phyloP scores from a whole-genome alignment of 208 protist genomes.

The Trypanosoma rangeli region DNA sequence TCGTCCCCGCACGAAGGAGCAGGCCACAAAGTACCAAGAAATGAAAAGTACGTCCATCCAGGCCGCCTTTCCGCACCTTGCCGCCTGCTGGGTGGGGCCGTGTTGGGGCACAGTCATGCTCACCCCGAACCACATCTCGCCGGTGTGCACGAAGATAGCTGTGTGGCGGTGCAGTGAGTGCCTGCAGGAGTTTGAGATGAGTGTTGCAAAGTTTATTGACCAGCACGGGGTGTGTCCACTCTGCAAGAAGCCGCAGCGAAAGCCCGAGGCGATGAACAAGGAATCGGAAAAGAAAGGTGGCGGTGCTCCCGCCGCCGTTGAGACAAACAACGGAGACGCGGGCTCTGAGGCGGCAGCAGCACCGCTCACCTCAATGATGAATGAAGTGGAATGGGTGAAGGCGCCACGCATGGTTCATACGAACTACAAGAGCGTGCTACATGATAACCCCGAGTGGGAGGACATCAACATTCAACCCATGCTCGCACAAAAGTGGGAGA shows the following conservation, averaged over 20 bases:
- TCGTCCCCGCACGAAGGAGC: conserved; percentile 42
- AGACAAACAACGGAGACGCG: conserved; percentile 25
- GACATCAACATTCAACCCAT: conserved; percentile 84
- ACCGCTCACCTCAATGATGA: background rate
- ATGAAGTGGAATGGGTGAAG: conserved; percentile 44
- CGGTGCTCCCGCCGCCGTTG: conserved; percentile 2
- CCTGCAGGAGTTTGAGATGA: conserved; percentile 81
- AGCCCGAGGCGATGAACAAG: conserved; percentile 24
- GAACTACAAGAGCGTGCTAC: conserved; percentile 80
- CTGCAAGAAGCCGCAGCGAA: conserved; percentile 67
- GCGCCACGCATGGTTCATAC: conserved; percentile 86
- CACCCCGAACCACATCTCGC: conserved; percentile 68
- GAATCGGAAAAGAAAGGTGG: background rate
- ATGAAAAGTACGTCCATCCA: conserved; percentile 75
- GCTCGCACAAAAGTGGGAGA: conserved; percentile 85
- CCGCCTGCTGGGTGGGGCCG: conserved; percentile 86
- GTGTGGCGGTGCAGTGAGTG: conserved; percentile 86
- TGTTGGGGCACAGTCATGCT: conserved; percentile 89
- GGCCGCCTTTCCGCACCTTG: conserved; percentile 75
- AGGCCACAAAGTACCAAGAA: conserved; percentile 51
- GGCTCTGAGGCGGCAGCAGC: conserved; percentile 11
- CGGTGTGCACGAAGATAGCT: conserved; percentile 63
- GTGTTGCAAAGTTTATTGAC: conserved; percentile 66
- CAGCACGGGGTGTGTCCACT: conserved; percentile 78
- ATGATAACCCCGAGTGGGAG: conserved; percentile 84